These are phyloP conservation scores for Leucocoprinus leucothites DNA, from an alignment of 768 basidiomycete genomes.

Conservation along the genomic window DNA sequence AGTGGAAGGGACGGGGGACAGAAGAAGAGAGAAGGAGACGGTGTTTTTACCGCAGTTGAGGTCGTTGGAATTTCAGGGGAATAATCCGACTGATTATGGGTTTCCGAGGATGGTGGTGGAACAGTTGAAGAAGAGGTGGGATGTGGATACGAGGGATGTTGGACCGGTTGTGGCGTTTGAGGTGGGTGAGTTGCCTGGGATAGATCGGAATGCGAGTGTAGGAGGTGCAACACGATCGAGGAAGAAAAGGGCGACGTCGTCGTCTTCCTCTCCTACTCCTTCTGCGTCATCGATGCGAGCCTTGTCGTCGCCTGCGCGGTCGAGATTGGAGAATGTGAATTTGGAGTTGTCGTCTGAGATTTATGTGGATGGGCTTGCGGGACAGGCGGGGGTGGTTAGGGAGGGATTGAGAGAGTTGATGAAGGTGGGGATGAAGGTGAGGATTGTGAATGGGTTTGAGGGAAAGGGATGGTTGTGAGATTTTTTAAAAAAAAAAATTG, in stretches of 20 bases:
- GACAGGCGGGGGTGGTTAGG: background rate
- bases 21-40: background rate
- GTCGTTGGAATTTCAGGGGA: conserved; percentile 7
- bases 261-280: too few relatives aligned
- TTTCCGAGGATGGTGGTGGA: conserved; percentile 5
- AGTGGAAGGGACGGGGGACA: too few relatives aligned
- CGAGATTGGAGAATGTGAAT: conserved; percentile 5
- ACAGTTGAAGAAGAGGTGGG: conserved; percentile 3
- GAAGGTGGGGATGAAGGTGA: too few relatives aligned
- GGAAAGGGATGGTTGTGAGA: conserved; percentile 1
- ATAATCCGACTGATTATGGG: conserved; percentile 1
- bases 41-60: conserved; percentile 5
- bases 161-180: too few relatives aligned
- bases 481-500: too few relatives aligned
- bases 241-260: too few relatives aligned
- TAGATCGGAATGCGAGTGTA: too few relatives aligned
- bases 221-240: too few relatives aligned
- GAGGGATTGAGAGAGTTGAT: background rate
- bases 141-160: background rate
- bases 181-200: too few relatives aligned
- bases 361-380: conserved; percentile 5
- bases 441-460: conserved; percentile 3
- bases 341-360: conserved; percentile 8
- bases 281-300: too few relatives aligned
- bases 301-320: background rate